Evolutionary conservation across 176 grass and related monocot genomes (phyloP).

Genomic region (Tuctoria greenei): DNA sequence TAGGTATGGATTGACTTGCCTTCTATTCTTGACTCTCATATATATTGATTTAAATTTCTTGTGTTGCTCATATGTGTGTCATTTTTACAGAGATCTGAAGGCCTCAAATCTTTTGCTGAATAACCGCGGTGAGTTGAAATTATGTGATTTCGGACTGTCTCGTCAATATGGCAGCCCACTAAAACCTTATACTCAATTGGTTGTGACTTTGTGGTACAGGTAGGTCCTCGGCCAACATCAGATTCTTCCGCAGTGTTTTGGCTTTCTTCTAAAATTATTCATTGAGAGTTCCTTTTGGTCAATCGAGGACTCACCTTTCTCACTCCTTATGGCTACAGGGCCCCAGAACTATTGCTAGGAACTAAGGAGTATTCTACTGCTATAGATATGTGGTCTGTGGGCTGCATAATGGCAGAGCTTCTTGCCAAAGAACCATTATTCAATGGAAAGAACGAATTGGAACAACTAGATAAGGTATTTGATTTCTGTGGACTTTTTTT

Average conservation of each 20-base stretch:
- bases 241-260: conserved; percentile 50
- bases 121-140: conserved; percentile 97
- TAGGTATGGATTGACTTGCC: conserved; percentile 55
- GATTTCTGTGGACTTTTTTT: background rate
- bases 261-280: conserved; percentile 38
- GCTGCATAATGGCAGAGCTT: conserved; percentile 99
- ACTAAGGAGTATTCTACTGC: conserved; percentile 98
- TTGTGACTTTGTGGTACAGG: conserved; percentile 99
- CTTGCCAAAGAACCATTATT: conserved; percentile 96
- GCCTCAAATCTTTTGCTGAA: conserved; percentile 95
- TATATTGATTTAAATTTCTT: conserved; percentile 4
- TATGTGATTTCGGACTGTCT: conserved; percentile 98
- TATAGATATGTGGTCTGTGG: conserved; percentile 99
- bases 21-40: background rate
- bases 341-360: conserved; percentile 90
- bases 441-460: conserved; percentile 83
- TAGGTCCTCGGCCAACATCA: conserved; percentile 48
- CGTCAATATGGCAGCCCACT: conserved; percentile 96
- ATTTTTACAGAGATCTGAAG: conserved; percentile 75
- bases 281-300: conserved; percentile 27
- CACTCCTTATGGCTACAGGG: conserved; percentile 51
- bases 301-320: conserved; percentile 11
- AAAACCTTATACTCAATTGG: conserved; percentile 97
- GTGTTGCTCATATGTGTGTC: conserved; percentile 12
- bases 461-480: conserved; percentile 92